Evolutionary conservation across 768 basidiomycete genomes (phyloP), one percentile per base, ranked within the genome.

Genomic region (Mycena latifolia): DNA sequence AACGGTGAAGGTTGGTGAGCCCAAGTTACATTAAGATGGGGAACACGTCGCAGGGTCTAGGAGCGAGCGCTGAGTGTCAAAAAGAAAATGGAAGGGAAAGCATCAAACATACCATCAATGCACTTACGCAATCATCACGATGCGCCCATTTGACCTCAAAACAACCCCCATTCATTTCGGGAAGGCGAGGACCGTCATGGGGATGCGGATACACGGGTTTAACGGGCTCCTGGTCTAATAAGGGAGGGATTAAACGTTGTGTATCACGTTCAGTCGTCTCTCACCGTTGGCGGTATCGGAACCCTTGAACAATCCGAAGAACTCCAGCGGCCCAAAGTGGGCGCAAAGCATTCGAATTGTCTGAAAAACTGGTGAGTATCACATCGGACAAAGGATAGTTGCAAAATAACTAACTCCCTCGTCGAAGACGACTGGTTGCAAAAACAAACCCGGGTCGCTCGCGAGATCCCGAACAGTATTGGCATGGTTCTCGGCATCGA

Each of bases 121-220:
- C 93, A 65, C 80, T 86, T 45, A 93, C 84, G 64, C 89, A 91
- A 69, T 94, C 89, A 65, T 92, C 89, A 46, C 93, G 84, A 74
- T 92, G 87, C 28, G 84, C 81, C 91, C 91, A 95, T 73, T 94
- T 95, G 43, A 93, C 82, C 71, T 91, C 91, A 88, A 91, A 94
- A 63, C 89, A 89, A 6, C 82, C 77, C 1, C 71, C 66, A 56
- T 88, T 86, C 92, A 92, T 93, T 14, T 72, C 71, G 7, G 82
- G 46, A 35, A 82, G 82, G 45, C 89, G 88, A 28, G 84, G 83
- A 4, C 79, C 82, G 70, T 88, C 77, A 69, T 94, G 92, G 5
- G 89, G 89, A 45, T 69, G 69, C 11, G 88, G 86, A 66, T 80
- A 81, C 17, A 22, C 41, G 41, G 65, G 55, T n/a, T 24, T 3